Percentiles rank a stretch among this genome's conserved stretches.
These are phyloP conservation scores for Pseudogymnoascus pannorum DNA, from an alignment of 2,329 filamentous ascomycete species.

Conservation along the genomic window DNA sequence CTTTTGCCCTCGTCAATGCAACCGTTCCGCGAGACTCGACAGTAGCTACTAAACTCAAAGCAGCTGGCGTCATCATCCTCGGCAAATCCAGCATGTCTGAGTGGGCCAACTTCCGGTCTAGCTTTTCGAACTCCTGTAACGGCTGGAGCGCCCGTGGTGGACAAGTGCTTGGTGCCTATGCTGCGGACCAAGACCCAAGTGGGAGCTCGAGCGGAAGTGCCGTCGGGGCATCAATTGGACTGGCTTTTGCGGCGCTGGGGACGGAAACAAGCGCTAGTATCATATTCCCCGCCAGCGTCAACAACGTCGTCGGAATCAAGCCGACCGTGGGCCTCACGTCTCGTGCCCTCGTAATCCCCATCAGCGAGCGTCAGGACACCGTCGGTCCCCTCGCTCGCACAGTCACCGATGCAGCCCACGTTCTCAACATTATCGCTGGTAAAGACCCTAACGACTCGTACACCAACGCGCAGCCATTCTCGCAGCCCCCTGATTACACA, in stretches of 20 bases:
- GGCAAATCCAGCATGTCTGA: slow-evolving; percentile 43
- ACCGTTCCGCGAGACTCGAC: slow-evolving; percentile 20
- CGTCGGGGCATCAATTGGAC: slow-evolving; percentile 50
- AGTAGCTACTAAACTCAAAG: slow-evolving; percentile 20
- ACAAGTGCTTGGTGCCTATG: slow-evolving; percentile 55
- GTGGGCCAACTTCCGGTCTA: slow-evolving; percentile 50
- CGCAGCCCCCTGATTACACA: slow-evolving; percentile 51
- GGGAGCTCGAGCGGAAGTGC: slow-evolving; percentile 57
- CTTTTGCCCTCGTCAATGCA: slow-evolving; percentile 20
- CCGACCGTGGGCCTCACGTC: slow-evolving; percentile 58
- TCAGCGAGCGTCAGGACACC: slow-evolving; percentile 56
- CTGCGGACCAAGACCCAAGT: slow-evolving; percentile 51
- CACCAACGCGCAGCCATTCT: slow-evolving; percentile 51
- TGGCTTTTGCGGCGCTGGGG: slow-evolving; percentile 52
- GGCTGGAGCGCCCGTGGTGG: slow-evolving; percentile 61
- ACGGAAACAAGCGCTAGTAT: slow-evolving; percentile 61
- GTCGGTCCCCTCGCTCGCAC: slow-evolving; percentile 58
- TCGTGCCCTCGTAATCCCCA: slow-evolving; percentile 56
- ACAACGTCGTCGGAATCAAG: slow-evolving; percentile 60
- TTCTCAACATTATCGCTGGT: slow-evolving; percentile 57
- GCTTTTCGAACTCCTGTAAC: slow-evolving; percentile 41
- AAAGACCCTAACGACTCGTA: slow-evolving; percentile 55
- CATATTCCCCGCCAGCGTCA: slow-evolving; percentile 42
- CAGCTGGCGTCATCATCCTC: slow-evolving; percentile 22
- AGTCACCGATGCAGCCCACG: slow-evolving; percentile 56